Conservation (phyloP, 2,329 filamentous ascomycete species). For the Cordyceps pruinosa region DNA sequence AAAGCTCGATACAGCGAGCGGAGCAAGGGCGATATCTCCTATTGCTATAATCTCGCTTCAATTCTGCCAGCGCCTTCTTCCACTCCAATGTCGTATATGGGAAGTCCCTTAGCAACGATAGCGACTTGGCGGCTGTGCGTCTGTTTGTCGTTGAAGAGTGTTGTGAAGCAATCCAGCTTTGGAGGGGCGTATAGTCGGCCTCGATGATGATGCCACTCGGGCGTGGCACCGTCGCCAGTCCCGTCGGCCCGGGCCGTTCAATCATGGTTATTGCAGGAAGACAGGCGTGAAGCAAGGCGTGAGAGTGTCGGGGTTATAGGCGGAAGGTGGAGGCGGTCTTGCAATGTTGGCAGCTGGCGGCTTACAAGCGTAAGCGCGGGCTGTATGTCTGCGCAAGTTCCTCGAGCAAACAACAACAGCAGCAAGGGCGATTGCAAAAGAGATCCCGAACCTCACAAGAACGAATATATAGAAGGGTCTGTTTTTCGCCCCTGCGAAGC, state of each 20-base stretch:
- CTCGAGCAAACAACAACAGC: background rate
- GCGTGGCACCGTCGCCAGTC: background rate
- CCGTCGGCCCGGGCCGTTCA: background rate
- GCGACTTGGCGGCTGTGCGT: constrained; percentile 14
- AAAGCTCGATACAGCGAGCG: constrained; percentile 44
- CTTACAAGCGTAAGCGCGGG: background rate
- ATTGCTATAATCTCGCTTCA: constrained; percentile 47
- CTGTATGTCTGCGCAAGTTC: background rate
- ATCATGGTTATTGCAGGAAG: background rate
- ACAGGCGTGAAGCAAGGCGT: background rate
- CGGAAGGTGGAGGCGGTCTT: background rate
- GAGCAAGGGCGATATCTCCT: constrained; percentile 48
- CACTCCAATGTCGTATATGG: constrained; percentile 44
- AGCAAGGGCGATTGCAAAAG: background rate
- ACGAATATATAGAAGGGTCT: background rate
- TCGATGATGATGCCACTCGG: background rate
- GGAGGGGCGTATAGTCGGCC: background rate
- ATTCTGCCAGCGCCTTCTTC: constrained; percentile 42
- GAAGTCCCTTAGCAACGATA: constrained; percentile 23
- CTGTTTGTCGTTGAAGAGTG: constrained; percentile 5
- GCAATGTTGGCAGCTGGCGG: constrained; percentile 4
- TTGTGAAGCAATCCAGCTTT: constrained; percentile 10
- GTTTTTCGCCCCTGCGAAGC: background rate
- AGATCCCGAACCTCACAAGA: background rate
- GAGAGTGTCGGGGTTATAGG: background rate